Evolutionary conservation across 2,329 filamentous ascomycete genomes (phyloP).

Genomic region (Diplodia mutila): DNA sequence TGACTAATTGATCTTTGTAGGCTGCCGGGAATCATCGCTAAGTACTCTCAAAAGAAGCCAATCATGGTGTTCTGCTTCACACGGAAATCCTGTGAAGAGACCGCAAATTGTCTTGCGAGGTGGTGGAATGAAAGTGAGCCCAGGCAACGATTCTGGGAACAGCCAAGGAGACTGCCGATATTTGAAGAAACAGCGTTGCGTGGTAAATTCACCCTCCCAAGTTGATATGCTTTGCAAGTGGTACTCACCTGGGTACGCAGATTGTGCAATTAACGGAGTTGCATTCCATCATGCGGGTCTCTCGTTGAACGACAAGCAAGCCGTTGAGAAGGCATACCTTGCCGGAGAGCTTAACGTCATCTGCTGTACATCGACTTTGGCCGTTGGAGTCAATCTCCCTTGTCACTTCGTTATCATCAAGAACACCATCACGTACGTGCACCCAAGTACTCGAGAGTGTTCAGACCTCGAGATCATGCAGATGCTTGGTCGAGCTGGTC

Average conservation of each 20-base stretch:
- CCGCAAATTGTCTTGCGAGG: constrained; percentile 68
- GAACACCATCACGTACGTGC: constrained; percentile 67
- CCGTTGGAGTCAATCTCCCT: constrained; percentile 81
- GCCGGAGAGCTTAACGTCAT: constrained; percentile 76
- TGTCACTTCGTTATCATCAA: constrained; percentile 85
- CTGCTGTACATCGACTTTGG: constrained; percentile 84
- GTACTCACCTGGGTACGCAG: constrained; percentile 34
- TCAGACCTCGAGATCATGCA: constrained; percentile 86
- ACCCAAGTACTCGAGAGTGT: constrained; percentile 64
- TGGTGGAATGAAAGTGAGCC: constrained; percentile 62
- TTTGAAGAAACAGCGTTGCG: constrained; percentile 66
- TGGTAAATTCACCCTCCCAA: constrained; percentile 42
- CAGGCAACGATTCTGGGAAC: constrained; percentile 65
- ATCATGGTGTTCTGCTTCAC: constrained; percentile 86
- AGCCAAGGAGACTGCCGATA: constrained; percentile 55
- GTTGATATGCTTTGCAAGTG: background rate
- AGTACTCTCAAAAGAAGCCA: constrained; percentile 71
- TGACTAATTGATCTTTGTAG: constrained; percentile 44
- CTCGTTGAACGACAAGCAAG: constrained; percentile 63
- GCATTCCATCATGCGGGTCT: constrained; percentile 84
- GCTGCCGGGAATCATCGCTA: constrained; percentile 67
- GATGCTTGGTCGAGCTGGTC: constrained; percentile 82
- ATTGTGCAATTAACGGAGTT: constrained; percentile 62
- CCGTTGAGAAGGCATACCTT: constrained; percentile 70
- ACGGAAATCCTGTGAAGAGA: constrained; percentile 68